Base-by-base conservation (phyloP, 306 rosid species). In the Pterocarpus santalinus region DNA sequence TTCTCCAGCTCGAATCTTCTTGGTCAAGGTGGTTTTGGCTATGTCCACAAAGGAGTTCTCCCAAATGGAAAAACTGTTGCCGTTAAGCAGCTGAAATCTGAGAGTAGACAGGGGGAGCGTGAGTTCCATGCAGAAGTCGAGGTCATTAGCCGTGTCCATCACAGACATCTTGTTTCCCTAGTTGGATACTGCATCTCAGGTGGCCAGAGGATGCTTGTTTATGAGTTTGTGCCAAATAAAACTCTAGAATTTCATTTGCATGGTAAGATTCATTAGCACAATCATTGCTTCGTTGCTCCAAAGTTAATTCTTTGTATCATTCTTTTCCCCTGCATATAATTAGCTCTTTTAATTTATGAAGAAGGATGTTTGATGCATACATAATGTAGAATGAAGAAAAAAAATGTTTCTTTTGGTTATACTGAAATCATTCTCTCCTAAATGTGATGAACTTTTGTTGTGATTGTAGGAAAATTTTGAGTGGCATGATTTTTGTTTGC, bases 21-120 rank as follows among this genome's bases (percentile, higher is more conserved):
- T 30, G 95, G 95, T 66, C 87, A 91, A 76, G 95, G 95, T 65
- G 92, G 95, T 38, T 89, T 89, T 75, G 92, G 95, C 72, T 86
- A 58, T 69, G 95, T 91, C 6, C 89, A 91, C 68, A 87, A 87
- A 89, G 95, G 95, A 35, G 83, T 87, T 80, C 93, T 91, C 61
- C 89, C 84, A 51, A 79, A 83, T 86, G 95, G 91, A 70, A 91
- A 87, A 86, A 71, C 35, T 63, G 89, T 91, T 75, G 95, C 95
- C 35, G 71, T 91, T 35, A 91, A 89, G 86, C 95, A 87, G 73
- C 82, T 86, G 58, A 91, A 86, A 76, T 86, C 84, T 53, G 91
- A 84, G 79, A 91, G 92, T 22, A 68, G 82, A 35, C 92, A 91
- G 43, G 93, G 92, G 65, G 92, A 91, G 66, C 95, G 95, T 12